Conservation (phyloP, 257 asterid species). For the Leptodermis oblonga region DNA sequence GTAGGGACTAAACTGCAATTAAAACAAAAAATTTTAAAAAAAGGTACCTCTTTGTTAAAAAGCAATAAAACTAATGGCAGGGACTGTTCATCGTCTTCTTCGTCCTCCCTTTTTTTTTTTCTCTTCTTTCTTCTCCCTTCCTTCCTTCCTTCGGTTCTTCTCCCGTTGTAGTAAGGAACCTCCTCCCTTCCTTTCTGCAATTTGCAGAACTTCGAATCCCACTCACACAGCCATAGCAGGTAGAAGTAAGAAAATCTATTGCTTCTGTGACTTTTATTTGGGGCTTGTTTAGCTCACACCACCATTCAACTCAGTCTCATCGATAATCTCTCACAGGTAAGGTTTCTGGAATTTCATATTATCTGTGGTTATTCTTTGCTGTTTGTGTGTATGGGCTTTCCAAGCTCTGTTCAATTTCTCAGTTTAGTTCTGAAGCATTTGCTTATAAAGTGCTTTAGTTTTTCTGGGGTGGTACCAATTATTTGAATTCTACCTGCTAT, state of each 20-base stretch:
- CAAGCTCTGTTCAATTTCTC: background rate
- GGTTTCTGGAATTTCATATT: slow-evolving; percentile 5
- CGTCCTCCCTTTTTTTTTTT: too few species aligned
- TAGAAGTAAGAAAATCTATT: background rate
- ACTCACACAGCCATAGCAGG: slow-evolving; percentile 8
- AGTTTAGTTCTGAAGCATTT: slow-evolving; percentile 1
- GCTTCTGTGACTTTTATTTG: slow-evolving; percentile 2
- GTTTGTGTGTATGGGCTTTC: background rate
- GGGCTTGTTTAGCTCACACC: background rate
- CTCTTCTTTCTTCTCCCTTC: too few species aligned
- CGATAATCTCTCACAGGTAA: slow-evolving; percentile 12
- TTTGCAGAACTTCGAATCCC: slow-evolving; percentile 23
- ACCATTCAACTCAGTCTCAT: background rate
- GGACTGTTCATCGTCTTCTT: too few species aligned
- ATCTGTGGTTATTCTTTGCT: background rate
- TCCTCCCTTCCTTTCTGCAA: too few species aligned
- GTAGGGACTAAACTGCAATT: too few species aligned
- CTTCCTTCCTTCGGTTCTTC: too few species aligned
- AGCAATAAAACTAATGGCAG: too few species aligned
- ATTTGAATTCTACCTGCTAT: too few species aligned
- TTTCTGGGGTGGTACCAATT: background rate
- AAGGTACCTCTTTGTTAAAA: too few species aligned
- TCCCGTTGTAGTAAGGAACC: too few species aligned
- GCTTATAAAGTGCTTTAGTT: background rate
- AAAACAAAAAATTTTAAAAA: too few species aligned